Base-by-base conservation (phyloP, 768 basidiomycete genomes). In the Tephrocybe sp. region DNA sequence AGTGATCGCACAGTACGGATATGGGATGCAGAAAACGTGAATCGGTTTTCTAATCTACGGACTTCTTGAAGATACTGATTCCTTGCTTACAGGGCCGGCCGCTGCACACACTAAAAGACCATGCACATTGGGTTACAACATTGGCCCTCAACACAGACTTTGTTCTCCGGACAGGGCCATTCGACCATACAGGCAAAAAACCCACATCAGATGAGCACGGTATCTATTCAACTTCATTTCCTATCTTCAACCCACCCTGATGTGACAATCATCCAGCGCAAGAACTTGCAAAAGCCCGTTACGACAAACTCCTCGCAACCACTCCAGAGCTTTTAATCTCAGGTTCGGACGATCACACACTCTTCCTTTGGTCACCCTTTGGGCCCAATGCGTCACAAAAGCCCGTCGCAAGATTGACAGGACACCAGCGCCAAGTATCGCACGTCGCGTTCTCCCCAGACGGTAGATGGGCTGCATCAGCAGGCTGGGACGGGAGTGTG, bases 71-170 rank as follows among this genome's bases (percentile, higher is more conserved):
- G 40, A 13, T 49, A 25, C 42, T 46, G 1, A 47, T 23, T 50
- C 46, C 15, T 45, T 40, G 23, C n/a, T 33, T 24, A 16, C 31
- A 94, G 88, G 95, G 94, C 1, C 87, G 82, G 65, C 80, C 83
- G 22, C 72, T 97, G 30, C 79, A 94, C 59, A 84, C 86, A 0
- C 71, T 98, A 22, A 93, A 91, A 65, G 94, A 97, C 54, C 95
- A 99, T 59, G 97, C 94, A 0, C 97, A 99, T 61, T 98, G 94
- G 95, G 97, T 99, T 7, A 99, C 94, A 16, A 98, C 94, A 0
- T 81, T 99, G 37, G 85, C 97, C 3, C 76, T 97, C 47, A 95
- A 94, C 66, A 94, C 94, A 9, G 95, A 99, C 64, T 97, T 94
- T 61, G 83, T 95, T 22, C 77, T 97, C 3, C 85, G 94, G 19